Percentiles rank a stretch among this genome's conserved stretches.
These are phyloP conservation scores for Serendipita vermifera DNA, from an alignment of 768 basidiomycete species.

Conservation along the genomic window DNA sequence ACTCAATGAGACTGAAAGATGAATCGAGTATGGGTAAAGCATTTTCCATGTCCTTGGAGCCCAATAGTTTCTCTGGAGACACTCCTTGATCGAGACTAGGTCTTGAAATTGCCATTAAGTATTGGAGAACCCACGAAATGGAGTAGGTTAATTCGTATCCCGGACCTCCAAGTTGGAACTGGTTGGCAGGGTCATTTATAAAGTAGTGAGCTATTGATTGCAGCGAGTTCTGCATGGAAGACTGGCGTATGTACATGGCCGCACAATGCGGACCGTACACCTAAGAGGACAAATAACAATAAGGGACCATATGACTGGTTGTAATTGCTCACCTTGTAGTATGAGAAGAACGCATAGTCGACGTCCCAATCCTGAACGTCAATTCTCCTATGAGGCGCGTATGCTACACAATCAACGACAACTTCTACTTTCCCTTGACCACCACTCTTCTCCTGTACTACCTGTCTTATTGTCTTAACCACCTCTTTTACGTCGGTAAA, in stretches of 20 bases:
- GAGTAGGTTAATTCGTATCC: slow-evolving; percentile 61
- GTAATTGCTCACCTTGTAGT: slow-evolving; percentile 49
- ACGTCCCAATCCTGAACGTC: slow-evolving; percentile 68
- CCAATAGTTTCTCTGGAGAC: too few species aligned
- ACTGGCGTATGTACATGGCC: slow-evolving; percentile 44
- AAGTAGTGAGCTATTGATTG: slow-evolving; percentile 59
- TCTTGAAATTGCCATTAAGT: slow-evolving; percentile 42
- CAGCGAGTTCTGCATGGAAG: slow-evolving; percentile 39
- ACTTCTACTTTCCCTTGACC: slow-evolving; percentile 51
- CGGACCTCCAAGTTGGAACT: slow-evolving; percentile 56
- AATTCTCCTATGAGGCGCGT: slow-evolving; percentile 57
- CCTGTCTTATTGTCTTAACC: slow-evolving; percentile 36
- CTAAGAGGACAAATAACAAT: slow-evolving; percentile 24
- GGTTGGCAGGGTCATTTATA: slow-evolving; percentile 29
- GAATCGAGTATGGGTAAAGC: slow-evolving; percentile 34
- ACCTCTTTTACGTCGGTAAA: slow-evolving; percentile 48
- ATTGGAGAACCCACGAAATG: slow-evolving; percentile 45
- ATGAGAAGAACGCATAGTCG: slow-evolving; percentile 57
- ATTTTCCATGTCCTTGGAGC: slow-evolving; percentile 8
- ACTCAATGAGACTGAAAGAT: slow-evolving; percentile 44
- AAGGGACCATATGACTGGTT: neutral
- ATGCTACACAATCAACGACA: slow-evolving; percentile 65
- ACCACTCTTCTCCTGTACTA: slow-evolving; percentile 31
- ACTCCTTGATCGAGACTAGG: slow-evolving; percentile 13
- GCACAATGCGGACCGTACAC: slow-evolving; percentile 65